Percentiles rank a stretch among this genome's conserved stretches.
Evolutionary conservation across 768 basidiomycete genomes (phyloP).

Genomic region (Suillus ampliporus): DNA sequence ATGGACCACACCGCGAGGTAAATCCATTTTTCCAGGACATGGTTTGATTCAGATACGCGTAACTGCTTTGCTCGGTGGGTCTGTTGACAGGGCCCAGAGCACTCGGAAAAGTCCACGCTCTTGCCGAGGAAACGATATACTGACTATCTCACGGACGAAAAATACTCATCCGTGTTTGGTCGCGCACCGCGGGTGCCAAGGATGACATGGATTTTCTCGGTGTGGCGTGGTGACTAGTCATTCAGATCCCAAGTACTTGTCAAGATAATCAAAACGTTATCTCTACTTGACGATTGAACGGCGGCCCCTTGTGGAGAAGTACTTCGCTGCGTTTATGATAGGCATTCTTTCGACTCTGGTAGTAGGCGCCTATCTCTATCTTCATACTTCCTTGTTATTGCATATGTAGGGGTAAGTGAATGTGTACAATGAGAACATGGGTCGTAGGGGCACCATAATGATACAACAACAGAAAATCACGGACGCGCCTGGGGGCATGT

Average conservation of each 20-base stretch:
- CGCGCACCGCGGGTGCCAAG: conserved; percentile 35
- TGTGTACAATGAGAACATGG: conserved; percentile 4
- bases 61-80: conserved; percentile 26
- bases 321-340: neutral
- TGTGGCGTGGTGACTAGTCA: conserved; percentile 36
- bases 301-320: neutral
- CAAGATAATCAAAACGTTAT: too few species aligned
- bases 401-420: neutral
- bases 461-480: conserved; percentile 11
- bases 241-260: conserved; percentile 48
- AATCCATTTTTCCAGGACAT: conserved; percentile 17
- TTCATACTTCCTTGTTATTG: neutral
- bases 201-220: conserved; percentile 35
- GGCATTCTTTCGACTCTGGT: neutral
- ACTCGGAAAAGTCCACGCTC: conserved; percentile 22
- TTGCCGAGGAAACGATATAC: conserved; percentile 31
- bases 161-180: conserved; percentile 39
- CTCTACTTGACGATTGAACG: neutral
- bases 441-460: neutral
- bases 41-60: too few species aligned
- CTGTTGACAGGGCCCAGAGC: conserved; percentile 25
- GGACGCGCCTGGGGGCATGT: neutral
- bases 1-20: conserved; percentile 34
- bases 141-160: conserved; percentile 23
- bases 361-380: neutral